Conservation (phyloP, 495 filamentous ascomycete genomes). For the Podospora anserina region DNA sequence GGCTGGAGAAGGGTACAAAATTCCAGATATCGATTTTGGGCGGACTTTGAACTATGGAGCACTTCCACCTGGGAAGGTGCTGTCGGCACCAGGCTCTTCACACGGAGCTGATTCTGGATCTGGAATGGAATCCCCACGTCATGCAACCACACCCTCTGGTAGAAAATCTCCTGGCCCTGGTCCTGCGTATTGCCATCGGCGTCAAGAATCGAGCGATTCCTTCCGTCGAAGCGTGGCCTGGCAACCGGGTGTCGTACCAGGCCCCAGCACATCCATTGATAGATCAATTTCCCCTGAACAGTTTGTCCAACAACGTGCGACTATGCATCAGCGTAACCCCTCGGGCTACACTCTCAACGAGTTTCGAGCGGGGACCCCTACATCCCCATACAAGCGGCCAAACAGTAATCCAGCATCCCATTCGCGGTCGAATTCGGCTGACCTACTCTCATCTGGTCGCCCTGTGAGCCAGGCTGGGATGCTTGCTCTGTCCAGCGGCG, state of each 20-base stretch:
- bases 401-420: slow-evolving; percentile 33
- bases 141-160: slow-evolving; percentile 40
- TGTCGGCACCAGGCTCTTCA: slow-evolving; percentile 23
- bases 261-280: slow-evolving; percentile 35
- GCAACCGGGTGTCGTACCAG: slow-evolving; percentile 66
- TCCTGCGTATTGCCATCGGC: slow-evolving; percentile 35
- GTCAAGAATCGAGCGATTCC: slow-evolving; percentile 47
- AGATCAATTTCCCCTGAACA: slow-evolving; percentile 61
- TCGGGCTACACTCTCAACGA: slow-evolving; percentile 52
- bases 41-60: slow-evolving; percentile 68
- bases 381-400: slow-evolving; percentile 27
- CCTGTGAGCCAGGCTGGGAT: slow-evolving; percentile 35
- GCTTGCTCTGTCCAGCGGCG: slow-evolving; percentile 39
- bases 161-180: slow-evolving; percentile 42
- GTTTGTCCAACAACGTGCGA: slow-evolving; percentile 81
- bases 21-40: slow-evolving; percentile 83
- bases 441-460: slow-evolving; percentile 33
- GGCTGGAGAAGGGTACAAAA: slow-evolving; percentile 45
- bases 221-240: slow-evolving; percentile 65
- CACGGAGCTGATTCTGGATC: slow-evolving; percentile 28
- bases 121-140: slow-evolving; percentile 38
- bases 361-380: slow-evolving; percentile 45
- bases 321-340: slow-evolving; percentile 58
- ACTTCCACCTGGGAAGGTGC: slow-evolving; percentile 15
- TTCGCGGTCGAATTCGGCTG: slow-evolving; percentile 45